Conservation (phyloP, 2,329 filamentous ascomycete species). For the Pestalotiopsis sp. region DNA sequence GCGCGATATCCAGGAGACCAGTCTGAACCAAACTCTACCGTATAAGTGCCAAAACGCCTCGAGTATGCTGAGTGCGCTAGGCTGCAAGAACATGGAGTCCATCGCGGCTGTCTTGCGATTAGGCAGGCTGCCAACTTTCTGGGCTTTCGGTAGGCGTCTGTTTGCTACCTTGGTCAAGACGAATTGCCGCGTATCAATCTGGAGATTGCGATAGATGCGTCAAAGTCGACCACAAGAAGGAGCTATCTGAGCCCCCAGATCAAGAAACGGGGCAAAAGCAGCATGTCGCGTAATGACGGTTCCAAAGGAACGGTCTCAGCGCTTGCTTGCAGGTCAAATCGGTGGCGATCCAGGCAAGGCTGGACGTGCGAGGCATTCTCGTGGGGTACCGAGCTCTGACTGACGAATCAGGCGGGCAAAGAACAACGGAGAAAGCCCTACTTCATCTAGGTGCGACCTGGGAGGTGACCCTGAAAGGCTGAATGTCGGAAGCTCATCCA, state of each 20-base stretch:
- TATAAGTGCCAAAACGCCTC: not conserved
- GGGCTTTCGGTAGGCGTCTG: not conserved
- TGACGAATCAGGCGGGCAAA: not conserved
- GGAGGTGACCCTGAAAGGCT: not conserved
- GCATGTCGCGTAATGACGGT: not conserved
- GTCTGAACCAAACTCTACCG: not conserved
- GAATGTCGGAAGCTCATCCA: not conserved
- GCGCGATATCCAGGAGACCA: not conserved
- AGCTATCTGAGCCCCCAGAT: not conserved
- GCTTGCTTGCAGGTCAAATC: constrained; percentile 1
- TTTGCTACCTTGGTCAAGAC: not conserved
- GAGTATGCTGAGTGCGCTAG: not conserved
- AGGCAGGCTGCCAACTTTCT: not conserved
- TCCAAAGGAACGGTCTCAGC: not conserved
- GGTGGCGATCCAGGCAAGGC: not conserved
- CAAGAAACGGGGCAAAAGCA: not conserved
- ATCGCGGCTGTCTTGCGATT: not conserved
- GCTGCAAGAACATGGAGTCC: not conserved
- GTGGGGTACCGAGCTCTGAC: not conserved
- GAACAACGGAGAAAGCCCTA: not conserved
- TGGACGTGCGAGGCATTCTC: not conserved
- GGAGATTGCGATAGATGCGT: not conserved
- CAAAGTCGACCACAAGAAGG: not conserved
- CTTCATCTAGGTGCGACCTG: constrained; percentile 3
- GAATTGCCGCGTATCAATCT: not conserved